Evolutionary conservation across 2,329 filamentous ascomycete genomes (phyloP).

Genomic region (Venturia pyrina): DNA sequence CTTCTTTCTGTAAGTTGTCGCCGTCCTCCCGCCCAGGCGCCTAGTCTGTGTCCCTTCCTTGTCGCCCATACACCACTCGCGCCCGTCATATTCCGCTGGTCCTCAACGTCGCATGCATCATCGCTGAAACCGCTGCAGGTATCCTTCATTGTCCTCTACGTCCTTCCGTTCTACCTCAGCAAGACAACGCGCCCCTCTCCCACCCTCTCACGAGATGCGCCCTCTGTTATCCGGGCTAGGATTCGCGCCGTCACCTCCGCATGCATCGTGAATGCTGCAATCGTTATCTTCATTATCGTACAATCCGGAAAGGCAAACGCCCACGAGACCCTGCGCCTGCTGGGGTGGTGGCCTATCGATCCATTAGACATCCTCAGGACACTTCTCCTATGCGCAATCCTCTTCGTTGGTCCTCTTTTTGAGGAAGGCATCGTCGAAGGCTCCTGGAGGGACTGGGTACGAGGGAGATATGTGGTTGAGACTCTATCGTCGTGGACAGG

Average conservation of each 20-base stretch:
- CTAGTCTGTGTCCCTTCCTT: not conserved
- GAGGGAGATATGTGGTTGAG: slow-evolving; percentile 45
- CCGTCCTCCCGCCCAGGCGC: slow-evolving; percentile 1
- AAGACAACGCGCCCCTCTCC: slow-evolving; percentile 68
- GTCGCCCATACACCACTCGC: not conserved
- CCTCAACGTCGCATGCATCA: not conserved
- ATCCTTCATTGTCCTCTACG: slow-evolving; percentile 78
- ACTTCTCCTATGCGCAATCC: slow-evolving; percentile 61
- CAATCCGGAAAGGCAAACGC: slow-evolving; percentile 40
- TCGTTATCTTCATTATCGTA: slow-evolving; percentile 58
- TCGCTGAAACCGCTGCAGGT: slow-evolving; percentile 39
- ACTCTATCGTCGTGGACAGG: slow-evolving; percentile 64
- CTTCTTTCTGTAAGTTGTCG: slow-evolving; percentile 23
- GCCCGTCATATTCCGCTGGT: not conserved
- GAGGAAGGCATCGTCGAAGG: slow-evolving; percentile 66
- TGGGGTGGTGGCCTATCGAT: slow-evolving; percentile 74
- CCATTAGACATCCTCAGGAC: slow-evolving; percentile 52
- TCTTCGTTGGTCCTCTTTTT: slow-evolving; percentile 80
- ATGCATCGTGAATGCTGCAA: slow-evolving; percentile 55
- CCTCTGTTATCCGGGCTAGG: slow-evolving; percentile 78
- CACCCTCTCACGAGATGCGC: slow-evolving; percentile 73
- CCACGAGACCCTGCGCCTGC: slow-evolving; percentile 51
- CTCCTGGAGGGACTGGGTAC: slow-evolving; percentile 54
- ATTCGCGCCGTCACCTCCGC: slow-evolving; percentile 71
- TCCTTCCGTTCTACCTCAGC: slow-evolving; percentile 82